phyloP scores from a whole-genome alignment of 2,329 filamentous ascomycete genomes.

The Aspergillus sp. region DNA sequence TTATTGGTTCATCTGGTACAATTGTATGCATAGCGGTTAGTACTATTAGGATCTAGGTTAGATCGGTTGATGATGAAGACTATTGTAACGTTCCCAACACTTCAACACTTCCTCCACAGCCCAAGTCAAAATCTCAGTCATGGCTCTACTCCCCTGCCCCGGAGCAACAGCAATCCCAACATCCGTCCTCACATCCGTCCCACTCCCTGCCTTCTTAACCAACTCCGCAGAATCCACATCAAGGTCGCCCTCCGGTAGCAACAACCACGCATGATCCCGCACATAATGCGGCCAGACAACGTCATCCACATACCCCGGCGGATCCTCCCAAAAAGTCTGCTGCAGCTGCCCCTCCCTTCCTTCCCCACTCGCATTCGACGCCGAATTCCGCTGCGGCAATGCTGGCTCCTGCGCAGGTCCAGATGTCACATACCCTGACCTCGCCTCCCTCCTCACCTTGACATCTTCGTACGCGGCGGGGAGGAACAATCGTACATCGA shows the following conservation, averaged over 20 bases:
- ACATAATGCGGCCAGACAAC: slow-evolving; percentile 97
- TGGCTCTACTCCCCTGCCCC: slow-evolving; percentile 48
- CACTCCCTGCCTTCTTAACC: slow-evolving; percentile 26
- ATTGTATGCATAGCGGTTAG: background rate
- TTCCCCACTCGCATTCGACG: slow-evolving; percentile 13
- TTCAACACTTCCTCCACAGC: slow-evolving; percentile 57
- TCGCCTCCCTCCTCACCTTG: slow-evolving; percentile 34
- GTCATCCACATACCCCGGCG: slow-evolving; percentile 85
- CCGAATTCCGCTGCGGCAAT: slow-evolving; percentile 2
- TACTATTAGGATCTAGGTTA: background rate
- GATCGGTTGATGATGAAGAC: too few species aligned
- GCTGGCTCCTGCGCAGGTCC: slow-evolving; percentile 28
- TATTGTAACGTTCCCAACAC: slow-evolving; percentile 8
- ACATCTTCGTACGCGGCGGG: slow-evolving; percentile 55
- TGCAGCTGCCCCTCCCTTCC: slow-evolving; percentile 42
- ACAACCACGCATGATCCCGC: slow-evolving; percentile 71
- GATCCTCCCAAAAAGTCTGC: slow-evolving; percentile 90
- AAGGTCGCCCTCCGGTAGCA: slow-evolving; percentile 61
- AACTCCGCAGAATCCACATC: slow-evolving; percentile 18
- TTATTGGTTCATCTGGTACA: too few species aligned
- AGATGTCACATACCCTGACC: slow-evolving; percentile 43
- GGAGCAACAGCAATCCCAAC: slow-evolving; percentile 41
- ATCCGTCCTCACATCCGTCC: slow-evolving; percentile 40
- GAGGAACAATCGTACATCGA: slow-evolving; percentile 75
- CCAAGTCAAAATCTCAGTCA: slow-evolving; percentile 61